Conservation (phyloP, 1,284 basidiomycete species). For the Ganoderma lingzhi region DNA sequence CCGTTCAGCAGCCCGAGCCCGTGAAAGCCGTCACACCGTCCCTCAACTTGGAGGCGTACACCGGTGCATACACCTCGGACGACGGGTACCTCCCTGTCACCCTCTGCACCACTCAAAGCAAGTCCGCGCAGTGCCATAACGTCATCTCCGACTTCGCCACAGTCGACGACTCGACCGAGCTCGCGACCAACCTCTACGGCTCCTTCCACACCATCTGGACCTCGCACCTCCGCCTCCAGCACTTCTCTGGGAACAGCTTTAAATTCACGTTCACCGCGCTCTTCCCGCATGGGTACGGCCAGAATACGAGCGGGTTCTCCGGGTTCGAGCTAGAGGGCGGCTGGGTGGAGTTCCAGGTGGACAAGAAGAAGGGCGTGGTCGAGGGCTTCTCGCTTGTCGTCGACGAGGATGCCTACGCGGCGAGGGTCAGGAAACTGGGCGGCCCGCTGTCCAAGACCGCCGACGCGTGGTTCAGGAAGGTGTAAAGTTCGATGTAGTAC, state of each 20-base stretch:
- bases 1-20: background rate
- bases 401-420: constrained; percentile 24
- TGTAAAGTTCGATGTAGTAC: background rate
- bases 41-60: background rate
- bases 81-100: constrained; percentile 41
- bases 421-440: constrained; percentile 23
- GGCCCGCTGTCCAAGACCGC: constrained; percentile 32
- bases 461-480: constrained; percentile 38
- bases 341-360: constrained; percentile 32
- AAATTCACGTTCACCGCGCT: constrained; percentile 28
- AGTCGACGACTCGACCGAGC: constrained; percentile 5
- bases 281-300: constrained; percentile 39
- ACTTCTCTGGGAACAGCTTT: constrained; percentile 29
- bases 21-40: background rate
- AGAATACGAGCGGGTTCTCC: constrained; percentile 38
- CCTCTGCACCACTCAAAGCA: constrained; percentile 41
- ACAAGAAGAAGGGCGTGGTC: constrained; percentile 19
- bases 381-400: constrained; percentile 29
- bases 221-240: constrained; percentile 34
- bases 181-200: constrained; percentile 27
- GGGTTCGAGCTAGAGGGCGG: constrained; percentile 27
- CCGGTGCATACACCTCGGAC: background rate
- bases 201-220: constrained; percentile 35
- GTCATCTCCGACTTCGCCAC: constrained; percentile 38
- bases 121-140: constrained; percentile 38